Evolutionary conservation across 202 grass and related monocot genomes (phyloP), one percentile per base, ranked within the genome.

Genomic region (Panicum hallii): DNA sequence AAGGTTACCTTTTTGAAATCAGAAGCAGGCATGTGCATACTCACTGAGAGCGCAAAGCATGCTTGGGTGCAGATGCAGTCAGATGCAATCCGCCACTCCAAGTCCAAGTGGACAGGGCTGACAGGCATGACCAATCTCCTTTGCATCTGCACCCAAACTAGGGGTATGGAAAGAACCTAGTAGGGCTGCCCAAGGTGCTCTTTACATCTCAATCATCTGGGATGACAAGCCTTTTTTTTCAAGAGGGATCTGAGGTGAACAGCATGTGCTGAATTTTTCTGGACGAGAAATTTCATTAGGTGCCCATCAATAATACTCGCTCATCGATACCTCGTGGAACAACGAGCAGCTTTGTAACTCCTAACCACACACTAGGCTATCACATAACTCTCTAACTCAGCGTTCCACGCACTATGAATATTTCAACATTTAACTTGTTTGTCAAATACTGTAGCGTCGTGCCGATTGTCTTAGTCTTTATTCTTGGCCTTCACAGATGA

Each of bases 21-120:
- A 82, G 77, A 80, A 49, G 63, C 82, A 82, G 75, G 72, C 87
- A 85, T 82, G 44, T 85, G 71, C 82, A 57, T 15, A 65, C 28
- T 85, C 32, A 69, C 61, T 75, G 75, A 44, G 50, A 16, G 42
- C 49, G 42, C 49, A 81, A 74, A 86, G 60, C 57, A 73, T 74
- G 23, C 63, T 43, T 55, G 63, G 46, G 42, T 16, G 32, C 48
- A 56, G 64, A 57, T 81, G 36, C 63, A 69, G 69, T 49, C 41
- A 54, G 34, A 42, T 80, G 19, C 57, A 40, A 2, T 66, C 49
- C 68, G 52, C 68, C 74, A 43, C 49, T 67, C 49, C 15, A 50
- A 73, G 48, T 79, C 68, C 69, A 75, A 62, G 70, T 75, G 87
- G 61, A 52, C 82, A 76, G 4, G 53, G 40, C 52, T 80, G 77